These are phyloP conservation scores for Cryptococcus sp. DNA, from an alignment of 1,284 basidiomycete species.

Conservation along the genomic window DNA sequence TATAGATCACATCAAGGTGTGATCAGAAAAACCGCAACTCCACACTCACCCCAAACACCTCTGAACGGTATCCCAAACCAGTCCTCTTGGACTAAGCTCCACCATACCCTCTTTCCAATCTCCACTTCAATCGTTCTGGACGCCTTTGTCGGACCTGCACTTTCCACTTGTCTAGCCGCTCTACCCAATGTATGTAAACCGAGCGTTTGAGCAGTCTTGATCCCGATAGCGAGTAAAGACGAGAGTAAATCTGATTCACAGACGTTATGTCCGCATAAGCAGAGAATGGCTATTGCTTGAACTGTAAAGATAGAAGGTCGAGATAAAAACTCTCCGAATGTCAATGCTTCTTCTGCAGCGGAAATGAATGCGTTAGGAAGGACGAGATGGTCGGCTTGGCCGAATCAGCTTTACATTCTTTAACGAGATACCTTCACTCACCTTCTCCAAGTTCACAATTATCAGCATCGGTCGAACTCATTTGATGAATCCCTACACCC, in stretches of 20 bases:
- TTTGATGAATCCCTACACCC: constrained; percentile 22
- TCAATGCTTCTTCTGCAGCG: constrained; percentile 13
- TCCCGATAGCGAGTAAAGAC: constrained; percentile 18
- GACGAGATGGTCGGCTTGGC: constrained; percentile 10
- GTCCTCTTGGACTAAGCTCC: constrained; percentile 18
- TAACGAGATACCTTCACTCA: constrained; percentile 3
- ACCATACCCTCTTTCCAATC: constrained; percentile 18
- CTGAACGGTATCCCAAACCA: constrained; percentile 19
- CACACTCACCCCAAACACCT: constrained; percentile 15
- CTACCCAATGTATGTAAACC: constrained; percentile 14
- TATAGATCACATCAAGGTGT: background rate
- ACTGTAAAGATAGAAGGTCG: constrained; percentile 17
- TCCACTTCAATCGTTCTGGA: constrained; percentile 10
- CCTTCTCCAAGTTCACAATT: constrained; percentile 13
- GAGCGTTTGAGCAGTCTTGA: constrained; percentile 19
- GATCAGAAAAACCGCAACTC: too few relatives aligned
- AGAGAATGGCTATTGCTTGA: constrained; percentile 19
- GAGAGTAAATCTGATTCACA: constrained; percentile 24
- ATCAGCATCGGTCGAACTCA: constrained; percentile 10
- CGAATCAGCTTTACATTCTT: background rate
- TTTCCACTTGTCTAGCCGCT: background rate
- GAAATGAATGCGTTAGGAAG: constrained; percentile 15
- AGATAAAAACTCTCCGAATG: constrained; percentile 13
- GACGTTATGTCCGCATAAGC: constrained; percentile 22
- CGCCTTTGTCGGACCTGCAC: background rate